Conservation (phyloP, 2,329 filamentous ascomycete species). For the Monilinia laxa region DNA sequence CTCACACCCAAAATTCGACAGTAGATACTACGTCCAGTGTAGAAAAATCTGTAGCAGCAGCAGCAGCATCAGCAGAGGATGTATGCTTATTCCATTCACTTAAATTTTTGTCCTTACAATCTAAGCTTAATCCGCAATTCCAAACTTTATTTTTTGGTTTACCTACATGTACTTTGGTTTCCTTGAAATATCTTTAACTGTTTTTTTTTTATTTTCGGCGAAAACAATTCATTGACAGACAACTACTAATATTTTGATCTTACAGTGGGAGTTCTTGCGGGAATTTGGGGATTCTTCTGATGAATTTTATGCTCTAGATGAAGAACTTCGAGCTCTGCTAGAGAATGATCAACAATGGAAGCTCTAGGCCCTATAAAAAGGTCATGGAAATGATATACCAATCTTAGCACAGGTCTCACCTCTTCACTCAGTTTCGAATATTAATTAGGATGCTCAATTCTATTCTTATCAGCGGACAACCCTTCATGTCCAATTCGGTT, state of each 20-base stretch:
- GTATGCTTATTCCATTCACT: too few relatives aligned
- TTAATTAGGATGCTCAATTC: not conserved
- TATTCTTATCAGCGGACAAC: not conserved
- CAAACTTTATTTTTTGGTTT: too few relatives aligned
- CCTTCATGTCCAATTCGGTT: not conserved
- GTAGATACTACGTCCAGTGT: not conserved
- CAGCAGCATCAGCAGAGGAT: slow-evolving; percentile 26
- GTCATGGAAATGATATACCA: not conserved
- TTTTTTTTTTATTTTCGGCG: too few relatives aligned
- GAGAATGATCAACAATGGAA: slow-evolving; percentile 26
- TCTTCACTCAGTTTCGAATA: not conserved
- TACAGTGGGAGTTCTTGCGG: slow-evolving; percentile 34
- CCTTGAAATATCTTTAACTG: too few relatives aligned
- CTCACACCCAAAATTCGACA: not conserved
- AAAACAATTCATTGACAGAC: too few relatives aligned
- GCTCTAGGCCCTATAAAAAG: slow-evolving; percentile 14
- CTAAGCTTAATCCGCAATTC: too few relatives aligned
- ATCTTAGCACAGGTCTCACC: not conserved
- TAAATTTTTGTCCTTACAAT: too few relatives aligned
- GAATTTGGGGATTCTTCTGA: slow-evolving; percentile 38
- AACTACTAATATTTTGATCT: too few relatives aligned
- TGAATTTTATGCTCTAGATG: slow-evolving; percentile 38
- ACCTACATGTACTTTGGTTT: too few relatives aligned
- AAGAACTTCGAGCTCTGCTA: slow-evolving; percentile 36
- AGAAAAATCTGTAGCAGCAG: not conserved